Percentiles rank a stretch among this genome's conserved stretches.
phyloP scores from a whole-genome alignment of 2,329 filamentous ascomycete genomes.

The Phymatotrichopsis omnivora region DNA sequence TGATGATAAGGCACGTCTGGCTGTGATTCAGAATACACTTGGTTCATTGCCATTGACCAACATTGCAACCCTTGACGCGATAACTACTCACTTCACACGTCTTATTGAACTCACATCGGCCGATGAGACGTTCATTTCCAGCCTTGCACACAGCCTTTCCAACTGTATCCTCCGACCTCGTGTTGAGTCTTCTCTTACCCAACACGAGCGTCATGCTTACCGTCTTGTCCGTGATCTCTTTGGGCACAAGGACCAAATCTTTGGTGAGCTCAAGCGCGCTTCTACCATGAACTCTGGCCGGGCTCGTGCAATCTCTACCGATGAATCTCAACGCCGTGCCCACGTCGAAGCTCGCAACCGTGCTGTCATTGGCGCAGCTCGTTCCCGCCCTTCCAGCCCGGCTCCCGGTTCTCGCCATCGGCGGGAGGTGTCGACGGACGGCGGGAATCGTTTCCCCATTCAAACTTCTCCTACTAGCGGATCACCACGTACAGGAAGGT shows the following conservation, averaged over 20 bases:
- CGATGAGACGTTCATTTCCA: constrained; percentile 70
- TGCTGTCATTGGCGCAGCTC: constrained; percentile 61
- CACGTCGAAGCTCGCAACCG: constrained; percentile 89
- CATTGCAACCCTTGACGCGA: constrained; percentile 95
- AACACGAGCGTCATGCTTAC: constrained; percentile 90
- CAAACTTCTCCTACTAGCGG: constrained; percentile 48
- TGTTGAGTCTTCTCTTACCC: constrained; percentile 76
- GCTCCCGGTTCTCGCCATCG: constrained; percentile 41
- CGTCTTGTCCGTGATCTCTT: constrained; percentile 87
- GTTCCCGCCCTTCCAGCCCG: constrained; percentile 66
- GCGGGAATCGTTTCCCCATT: constrained; percentile 74
- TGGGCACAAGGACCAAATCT: constrained; percentile 87
- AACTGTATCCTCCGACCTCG: constrained; percentile 83
- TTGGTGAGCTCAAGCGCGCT: constrained; percentile 88
- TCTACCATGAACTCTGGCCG: constrained; percentile 56
- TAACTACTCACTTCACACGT: constrained; percentile 96
- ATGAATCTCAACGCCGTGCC: constrained; percentile 88
- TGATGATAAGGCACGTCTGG: constrained; percentile 67
- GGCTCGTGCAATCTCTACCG: constrained; percentile 80
- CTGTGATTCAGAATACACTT: constrained; percentile 89
- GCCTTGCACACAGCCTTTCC: constrained; percentile 64
- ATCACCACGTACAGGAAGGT: constrained; percentile 43
- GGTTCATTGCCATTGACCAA: constrained; percentile 91
- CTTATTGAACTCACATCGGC: constrained; percentile 94
- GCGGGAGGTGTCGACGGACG: constrained; percentile 42